Evolutionary conservation across 768 basidiomycete genomes (phyloP), one percentile per base, ranked within the genome.

Genomic region (Lactarius tabidus): DNA sequence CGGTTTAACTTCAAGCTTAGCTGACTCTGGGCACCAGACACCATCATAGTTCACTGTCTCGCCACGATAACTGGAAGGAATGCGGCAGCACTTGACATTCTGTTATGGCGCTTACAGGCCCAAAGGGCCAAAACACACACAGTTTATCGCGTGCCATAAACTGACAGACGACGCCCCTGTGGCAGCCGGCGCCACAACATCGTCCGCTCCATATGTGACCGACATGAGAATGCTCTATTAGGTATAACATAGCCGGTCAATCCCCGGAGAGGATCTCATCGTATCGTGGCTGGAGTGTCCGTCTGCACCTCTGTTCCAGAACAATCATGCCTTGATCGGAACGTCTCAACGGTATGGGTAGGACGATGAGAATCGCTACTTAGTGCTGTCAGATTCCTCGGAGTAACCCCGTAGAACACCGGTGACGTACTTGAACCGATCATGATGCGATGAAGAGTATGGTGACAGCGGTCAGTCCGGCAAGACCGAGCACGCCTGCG

Each of bases 401-500:
- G n/a, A n/a, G n/a, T n/a, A n/a, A n/a, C n/a, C n/a, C n/a, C n/a
- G n/a, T n/a, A n/a, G 29, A 29, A 29, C 8, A 4, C 29, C 10
- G 18, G 53, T 20, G 36, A 39, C 56, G 18, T 33, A 57, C 56
- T 14, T n/a, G 23, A 7, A 12, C 31, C 12, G 26, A 55, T 65
- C 53, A 55, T 53, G 54, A 41, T n/a, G 53, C 41, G 39, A 55
- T 28, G 41, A 64, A 33, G 54, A 63, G 6, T 18, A 58, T 12
- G 28, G 61, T 29, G 28, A 60, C 26, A 3, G 53, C 29, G 36
- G 60, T 6, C 7, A 23, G 26, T 5, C 51, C 59, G 9, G 29
- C 2, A 23, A 65, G 57, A 18, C n/a, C 38, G 7, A 45, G 45
- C n/a, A 20, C 38, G 18, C 3, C 8, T 20, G 8, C 17, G 29